Base-by-base conservation (phyloP, 306 rosid genomes). In the Lupinus albus region DNA sequence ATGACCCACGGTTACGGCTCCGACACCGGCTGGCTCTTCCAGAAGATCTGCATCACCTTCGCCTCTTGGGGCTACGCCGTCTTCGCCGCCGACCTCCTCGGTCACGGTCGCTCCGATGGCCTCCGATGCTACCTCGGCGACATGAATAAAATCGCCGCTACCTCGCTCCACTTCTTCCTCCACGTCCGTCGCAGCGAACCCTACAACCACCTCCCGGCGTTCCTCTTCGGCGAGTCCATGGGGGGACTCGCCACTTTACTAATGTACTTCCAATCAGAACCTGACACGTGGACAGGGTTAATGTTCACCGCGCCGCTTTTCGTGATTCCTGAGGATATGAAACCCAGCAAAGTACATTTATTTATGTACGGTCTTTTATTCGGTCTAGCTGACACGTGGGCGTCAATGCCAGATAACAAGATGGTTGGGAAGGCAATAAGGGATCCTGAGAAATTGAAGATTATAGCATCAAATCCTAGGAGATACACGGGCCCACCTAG, bases 1-100 rank as follows among this genome's bases (percentile, higher is more conserved):
- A 92, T 89, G 98, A 67, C 86, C 67, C 98, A 92, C 81, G 96
- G 95, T 78, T 92, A 92, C 78, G 98, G 98, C 64, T 92, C 96
- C 85, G 98, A 92, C 80, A 81, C 96, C 60, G 95, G 96, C 51
- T 92, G 98, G 98, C 89, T 87, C 75, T 92, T 89, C 85, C 96
- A 89, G 76, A 89, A 86, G 78, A 87, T 89, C 79, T 86, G 98
- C 78, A 88, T 92, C 79, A 57, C 15, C 73, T 89, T 72, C 87
- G 68, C 98, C 74, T 60, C 57, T 45, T 92, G 98, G 98, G 96
- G 95, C 30, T 92, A 89, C 82, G 95, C 95, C 80, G 95, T 88
- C 58, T 92, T 92, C 84, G 83, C 96, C 76, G 95, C 96, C 39
- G 98, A 92, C 13, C 84, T 92, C 48, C 91, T 87, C 16, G 96